Base-by-base conservation (phyloP, 2,329 filamentous ascomycete genomes). In the Arthrobotrys iridis region DNA sequence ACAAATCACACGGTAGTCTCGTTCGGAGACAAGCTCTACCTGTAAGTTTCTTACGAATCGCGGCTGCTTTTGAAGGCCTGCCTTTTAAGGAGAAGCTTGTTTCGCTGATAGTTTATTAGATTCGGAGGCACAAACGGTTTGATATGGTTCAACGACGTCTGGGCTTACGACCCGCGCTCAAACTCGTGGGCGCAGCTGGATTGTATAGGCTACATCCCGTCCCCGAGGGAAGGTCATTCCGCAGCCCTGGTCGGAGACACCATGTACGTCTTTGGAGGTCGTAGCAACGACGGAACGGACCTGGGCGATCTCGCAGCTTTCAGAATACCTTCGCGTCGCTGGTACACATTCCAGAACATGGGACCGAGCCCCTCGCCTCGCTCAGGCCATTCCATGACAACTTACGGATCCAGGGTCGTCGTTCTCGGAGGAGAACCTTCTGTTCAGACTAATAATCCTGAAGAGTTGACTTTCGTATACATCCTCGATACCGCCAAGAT, bases 271-370 rank as follows among this genome's bases (percentile, higher is more conserved):
- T 99, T 99, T 82, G 96, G 96, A 79, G 95, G 95, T 46, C 91
- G 95, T 73, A 97, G 93, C 0, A 93, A 97, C 80, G 93, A 98
- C 79, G 95, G 95, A 0, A 88, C 90, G 26, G 95, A 99, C 81
- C 85, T 99, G 2, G 95, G 94, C 33, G 95, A 99, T 82, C 86
- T 99, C 45, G 94, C 95, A 1, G 95, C 95, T 7, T 92, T 92
- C 82, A 86, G 89, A 57, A 92, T 92, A 79, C 88, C 90, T 0
- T 93, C 93, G 8, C 89, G 92, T 77, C 88, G 95, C 73, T 99
- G 95, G 95, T 99, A 98, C 82, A 99, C 95, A 35, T 99, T 99
- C 83, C 95, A 99, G 81, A 99, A 99, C 81, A 99, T 99, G 95
- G 95, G 95, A 0, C 93, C 93, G 2, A 96, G 93, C 0, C 95